phyloP scores from a whole-genome alignment of 768 basidiomycete species.

The Pisolithus marmoratus region DNA sequence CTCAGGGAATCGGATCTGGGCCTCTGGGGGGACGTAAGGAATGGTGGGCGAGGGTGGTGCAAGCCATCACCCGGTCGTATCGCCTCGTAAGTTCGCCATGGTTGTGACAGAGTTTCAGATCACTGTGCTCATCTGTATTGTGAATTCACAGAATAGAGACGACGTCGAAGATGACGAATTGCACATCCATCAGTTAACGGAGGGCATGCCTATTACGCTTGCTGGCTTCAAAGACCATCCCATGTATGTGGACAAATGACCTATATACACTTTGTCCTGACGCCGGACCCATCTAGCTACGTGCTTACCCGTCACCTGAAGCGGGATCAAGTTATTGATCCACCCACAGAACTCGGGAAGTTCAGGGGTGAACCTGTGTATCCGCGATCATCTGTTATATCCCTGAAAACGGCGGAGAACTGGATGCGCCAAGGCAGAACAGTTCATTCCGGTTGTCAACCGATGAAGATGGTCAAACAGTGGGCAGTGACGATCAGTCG shows the following conservation, averaged over 20 bases:
- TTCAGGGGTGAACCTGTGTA: constrained; percentile 94
- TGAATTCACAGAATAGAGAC: constrained; percentile 67
- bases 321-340: constrained; percentile 80
- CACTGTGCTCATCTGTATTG: constrained; percentile 3
- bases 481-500: constrained; percentile 76
- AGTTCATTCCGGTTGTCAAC: constrained; percentile 69
- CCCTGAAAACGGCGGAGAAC: constrained; percentile 86
- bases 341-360: constrained; percentile 74
- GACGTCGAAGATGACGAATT: constrained; percentile 91
- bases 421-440: constrained; percentile 87
- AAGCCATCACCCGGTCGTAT: constrained; percentile 66
- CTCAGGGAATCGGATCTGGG: constrained; percentile 54
- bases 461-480: constrained; percentile 86
- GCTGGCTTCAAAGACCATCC: constrained; percentile 96
- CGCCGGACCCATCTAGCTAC: constrained; percentile 48
- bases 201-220: constrained; percentile 90
- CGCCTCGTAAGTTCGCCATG: constrained; percentile 54
- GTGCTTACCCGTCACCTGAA: constrained; percentile 83
- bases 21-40: constrained; percentile 53
- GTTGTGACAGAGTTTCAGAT: constrained; percentile 15
- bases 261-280: constrained; percentile 1
- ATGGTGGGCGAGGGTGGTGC: constrained; percentile 82
- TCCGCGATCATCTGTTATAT: constrained; percentile 75
- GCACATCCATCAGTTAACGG: constrained; percentile 64
- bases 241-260: constrained; percentile 44